Evolutionary conservation across 331 rosid genomes (phyloP), one percentile per base, ranked within the genome.

Genomic region (Quercus lobata): DNA sequence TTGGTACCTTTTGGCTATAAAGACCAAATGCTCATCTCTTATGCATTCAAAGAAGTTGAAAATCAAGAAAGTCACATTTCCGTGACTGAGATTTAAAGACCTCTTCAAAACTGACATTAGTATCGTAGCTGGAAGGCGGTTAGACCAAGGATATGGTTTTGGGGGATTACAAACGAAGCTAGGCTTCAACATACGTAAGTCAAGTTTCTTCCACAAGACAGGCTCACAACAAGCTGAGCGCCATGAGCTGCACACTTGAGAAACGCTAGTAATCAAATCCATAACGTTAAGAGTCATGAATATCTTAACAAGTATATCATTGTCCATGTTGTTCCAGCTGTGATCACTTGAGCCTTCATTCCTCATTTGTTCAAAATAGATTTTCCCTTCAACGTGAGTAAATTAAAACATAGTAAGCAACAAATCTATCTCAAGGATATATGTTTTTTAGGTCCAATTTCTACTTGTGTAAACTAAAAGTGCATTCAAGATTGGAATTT

Each of bases 1-100:
- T 52, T 37, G 44, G 22, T 62, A 79, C 83, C 84, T 76, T 75
- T 61, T 5, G 24, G 86, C 83, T 17, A 34, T 55, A 0, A 2
- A 4, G 27, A 71, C 3, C 4, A 83, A 62, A 35, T 71, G 71
- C 1, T 1, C 4, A 18, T 83, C 78, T 3, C 11, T 41, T n/a
- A 75, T 29, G 46, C 41, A 32, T 0, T 29, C 21, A 44, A 9
- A 19, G 35, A 6, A 75, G 21, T 76, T 54, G 57, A 75, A 79
- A 16, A 83, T 19, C 4, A 79, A 3, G 81, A 65, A 79, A 12
- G 19, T 75, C 65, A 29, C 46, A 0, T 62, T 75, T 73, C 72
- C 76, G 3, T 60, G 25, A 52, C 79, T 71, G 11, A 79, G 69
- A 55, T 15, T 17, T 19, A 46, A 14, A 16, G 55, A 73, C 37